Evolutionary conservation across 257 asterid species (phyloP).

Genomic region (Plantago major): DNA sequence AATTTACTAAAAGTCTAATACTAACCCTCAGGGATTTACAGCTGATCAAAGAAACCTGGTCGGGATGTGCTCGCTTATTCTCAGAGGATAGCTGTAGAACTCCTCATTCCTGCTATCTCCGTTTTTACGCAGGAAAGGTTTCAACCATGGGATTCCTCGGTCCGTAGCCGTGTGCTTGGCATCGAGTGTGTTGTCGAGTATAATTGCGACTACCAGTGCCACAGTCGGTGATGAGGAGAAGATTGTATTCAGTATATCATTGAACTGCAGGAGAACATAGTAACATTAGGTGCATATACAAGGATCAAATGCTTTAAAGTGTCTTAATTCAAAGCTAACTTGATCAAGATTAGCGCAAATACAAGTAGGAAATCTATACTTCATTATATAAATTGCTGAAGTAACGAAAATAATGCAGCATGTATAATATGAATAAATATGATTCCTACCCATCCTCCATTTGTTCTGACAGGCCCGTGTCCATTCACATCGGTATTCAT

Average conservation of each 20-base stretch:
- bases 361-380: too few species aligned
- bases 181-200: slow-evolving; percentile 82
- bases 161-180: slow-evolving; percentile 50
- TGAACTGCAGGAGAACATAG: slow-evolving; percentile 54
- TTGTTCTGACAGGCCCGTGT: slow-evolving; percentile 81
- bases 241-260: slow-evolving; percentile 72
- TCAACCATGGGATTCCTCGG: slow-evolving; percentile 84
- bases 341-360: too few species aligned
- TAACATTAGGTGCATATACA: not conserved
- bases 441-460: slow-evolving; percentile 86
- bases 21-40: slow-evolving; percentile 29
- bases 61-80: slow-evolving; percentile 68
- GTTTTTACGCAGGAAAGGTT: slow-evolving; percentile 63
- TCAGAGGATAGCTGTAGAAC: slow-evolving; percentile 78
- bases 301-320: too few species aligned
- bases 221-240: slow-evolving; percentile 88
- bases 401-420: too few species aligned
- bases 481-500: slow-evolving; percentile 66
- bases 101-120: slow-evolving; percentile 91
- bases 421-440: too few species aligned
- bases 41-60: slow-evolving; percentile 53
- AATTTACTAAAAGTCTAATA: not conserved
- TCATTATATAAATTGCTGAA: too few species aligned
- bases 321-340: too few species aligned
- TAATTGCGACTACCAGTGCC: slow-evolving; percentile 58